Conservation (phyloP, 1,284 basidiomycete species). For the Rhodotorula sp. region DNA sequence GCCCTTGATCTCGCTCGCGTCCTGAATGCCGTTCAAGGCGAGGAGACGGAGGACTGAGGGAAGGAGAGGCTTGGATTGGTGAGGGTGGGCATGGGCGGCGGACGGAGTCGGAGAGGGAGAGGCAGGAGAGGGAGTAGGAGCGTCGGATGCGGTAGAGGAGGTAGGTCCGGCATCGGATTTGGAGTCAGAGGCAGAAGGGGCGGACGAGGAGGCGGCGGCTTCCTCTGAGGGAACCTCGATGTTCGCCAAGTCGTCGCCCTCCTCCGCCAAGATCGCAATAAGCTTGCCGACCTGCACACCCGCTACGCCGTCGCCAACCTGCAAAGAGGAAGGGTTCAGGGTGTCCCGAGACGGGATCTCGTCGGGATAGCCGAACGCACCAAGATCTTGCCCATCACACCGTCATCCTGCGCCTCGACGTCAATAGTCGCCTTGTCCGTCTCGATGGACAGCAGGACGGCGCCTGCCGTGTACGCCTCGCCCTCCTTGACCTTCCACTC, state of each 20-base stretch:
- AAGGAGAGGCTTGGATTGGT: constrained; percentile 40
- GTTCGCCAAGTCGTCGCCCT: constrained; percentile 50
- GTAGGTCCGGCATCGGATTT: constrained; percentile 5
- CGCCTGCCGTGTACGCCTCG: constrained; percentile 48
- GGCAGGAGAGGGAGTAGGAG: constrained; percentile 46
- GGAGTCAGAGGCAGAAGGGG: constrained; percentile 12
- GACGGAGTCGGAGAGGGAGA: constrained; percentile 40
- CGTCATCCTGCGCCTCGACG: constrained; percentile 53
- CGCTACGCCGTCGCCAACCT: constrained; percentile 46
- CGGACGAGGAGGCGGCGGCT: constrained; percentile 2
- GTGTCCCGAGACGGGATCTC: background rate
- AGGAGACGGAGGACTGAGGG: constrained; percentile 49
- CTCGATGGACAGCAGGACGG: constrained; percentile 46
- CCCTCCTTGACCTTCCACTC: constrained; percentile 51
- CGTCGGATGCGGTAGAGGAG: constrained; percentile 11
- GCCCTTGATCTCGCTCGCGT: constrained; percentile 49
- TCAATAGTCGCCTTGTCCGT: constrained; percentile 49
- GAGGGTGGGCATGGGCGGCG: constrained; percentile 26
- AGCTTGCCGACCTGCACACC: constrained; percentile 48
- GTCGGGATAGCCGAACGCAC: constrained; percentile 16
- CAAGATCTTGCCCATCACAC: constrained; percentile 51
- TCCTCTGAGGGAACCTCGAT: constrained; percentile 43
- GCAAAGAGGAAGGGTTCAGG: background rate
- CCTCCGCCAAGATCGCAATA: constrained; percentile 52
- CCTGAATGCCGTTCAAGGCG: constrained; percentile 43